Percentiles rank a stretch among this genome's conserved stretches.
These are phyloP conservation scores for Phytophthora aleatoria DNA, from an alignment of 352 stramenopile genomes.

Conservation along the genomic window DNA sequence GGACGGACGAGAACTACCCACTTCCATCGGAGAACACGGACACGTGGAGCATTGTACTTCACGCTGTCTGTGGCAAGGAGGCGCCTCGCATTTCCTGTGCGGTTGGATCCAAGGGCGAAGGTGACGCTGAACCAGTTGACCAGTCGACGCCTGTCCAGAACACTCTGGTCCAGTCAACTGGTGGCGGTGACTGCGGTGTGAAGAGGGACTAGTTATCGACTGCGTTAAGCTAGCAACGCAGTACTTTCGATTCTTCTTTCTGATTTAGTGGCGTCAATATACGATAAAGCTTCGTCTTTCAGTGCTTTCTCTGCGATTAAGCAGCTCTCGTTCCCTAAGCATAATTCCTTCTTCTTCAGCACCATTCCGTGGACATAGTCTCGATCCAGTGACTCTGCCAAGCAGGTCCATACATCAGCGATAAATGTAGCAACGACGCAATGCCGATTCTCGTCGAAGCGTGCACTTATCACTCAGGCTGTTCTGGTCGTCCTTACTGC, in stretches of 20 bases:
- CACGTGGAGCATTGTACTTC: conserved; percentile 69
- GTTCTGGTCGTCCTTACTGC: no score
- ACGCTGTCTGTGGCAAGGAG: conserved; percentile 55
- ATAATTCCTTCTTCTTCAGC: no score
- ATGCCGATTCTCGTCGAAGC: no score
- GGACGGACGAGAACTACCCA: conserved; percentile 54
- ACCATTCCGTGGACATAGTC: no score
- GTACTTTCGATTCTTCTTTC: background rate
- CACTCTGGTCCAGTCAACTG: conserved; percentile 5
- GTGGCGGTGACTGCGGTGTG: conserved; percentile 5
- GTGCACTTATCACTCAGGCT: no score
- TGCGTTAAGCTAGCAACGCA: background rate
- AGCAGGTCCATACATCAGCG: no score
- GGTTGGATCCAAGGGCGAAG: conserved; percentile 17
- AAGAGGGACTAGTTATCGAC: conserved; percentile 1
- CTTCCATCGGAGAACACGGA: conserved; percentile 43
- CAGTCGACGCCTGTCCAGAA: conserved; percentile 11
- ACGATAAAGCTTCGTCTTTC: background rate
- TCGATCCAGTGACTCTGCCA: no score
- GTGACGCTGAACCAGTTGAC: conserved; percentile 2
- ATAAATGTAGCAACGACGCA: no score
- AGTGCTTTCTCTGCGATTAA: no score
- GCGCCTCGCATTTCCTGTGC: conserved; percentile 57
- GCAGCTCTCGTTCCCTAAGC: no score
- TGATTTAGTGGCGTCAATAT: conserved; percentile 1